Conservation (phyloP, 805 yeast species). For the Candida khao-thaluensis region DNA sequence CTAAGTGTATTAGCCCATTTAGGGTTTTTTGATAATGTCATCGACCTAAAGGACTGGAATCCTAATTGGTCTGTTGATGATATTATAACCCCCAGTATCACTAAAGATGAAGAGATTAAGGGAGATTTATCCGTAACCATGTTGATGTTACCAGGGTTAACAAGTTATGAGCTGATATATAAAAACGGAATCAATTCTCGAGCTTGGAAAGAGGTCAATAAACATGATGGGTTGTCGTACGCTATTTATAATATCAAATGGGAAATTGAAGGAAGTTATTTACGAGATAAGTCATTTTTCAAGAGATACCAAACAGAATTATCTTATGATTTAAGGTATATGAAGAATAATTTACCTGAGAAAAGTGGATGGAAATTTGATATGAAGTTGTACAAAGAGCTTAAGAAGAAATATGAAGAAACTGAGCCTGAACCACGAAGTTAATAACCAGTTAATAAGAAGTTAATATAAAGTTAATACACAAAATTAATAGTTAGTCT, state of each 20-base stretch:
- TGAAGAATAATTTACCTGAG: conserved; percentile 21
- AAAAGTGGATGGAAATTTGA: conserved; percentile 34
- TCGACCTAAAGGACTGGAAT: conserved; percentile 35
- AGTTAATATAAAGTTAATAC: no score
- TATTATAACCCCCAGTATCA: conserved; percentile 23
- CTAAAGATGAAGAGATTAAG: conserved; percentile 22
- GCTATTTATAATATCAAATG: conserved; percentile 58
- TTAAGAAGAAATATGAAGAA: conserved; percentile 21
- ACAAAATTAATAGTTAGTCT: no score
- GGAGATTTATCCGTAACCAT: conserved; percentile 60
- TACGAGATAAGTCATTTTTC: conserved; percentile 27
- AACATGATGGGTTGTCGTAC: conserved; percentile 79
- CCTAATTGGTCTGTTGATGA: conserved; percentile 26
- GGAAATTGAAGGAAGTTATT: conserved; percentile 34
- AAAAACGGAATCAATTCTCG: conserved; percentile 74
- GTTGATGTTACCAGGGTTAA: conserved; percentile 65
- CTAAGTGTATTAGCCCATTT: conserved; percentile 71
- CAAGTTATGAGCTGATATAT: conserved; percentile 61
- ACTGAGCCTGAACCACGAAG: neutral
- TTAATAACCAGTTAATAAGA: no score
- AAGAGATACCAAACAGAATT: conserved; percentile 30
- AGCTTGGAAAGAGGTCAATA: conserved; percentile 53
- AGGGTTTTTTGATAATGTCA: conserved; percentile 53
- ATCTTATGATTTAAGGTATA: conserved; percentile 20
- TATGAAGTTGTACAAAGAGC: conserved; percentile 24